Evolutionary conservation across 345 rosid genomes (phyloP).

Genomic region (Pseudoturritis turrita): DNA sequence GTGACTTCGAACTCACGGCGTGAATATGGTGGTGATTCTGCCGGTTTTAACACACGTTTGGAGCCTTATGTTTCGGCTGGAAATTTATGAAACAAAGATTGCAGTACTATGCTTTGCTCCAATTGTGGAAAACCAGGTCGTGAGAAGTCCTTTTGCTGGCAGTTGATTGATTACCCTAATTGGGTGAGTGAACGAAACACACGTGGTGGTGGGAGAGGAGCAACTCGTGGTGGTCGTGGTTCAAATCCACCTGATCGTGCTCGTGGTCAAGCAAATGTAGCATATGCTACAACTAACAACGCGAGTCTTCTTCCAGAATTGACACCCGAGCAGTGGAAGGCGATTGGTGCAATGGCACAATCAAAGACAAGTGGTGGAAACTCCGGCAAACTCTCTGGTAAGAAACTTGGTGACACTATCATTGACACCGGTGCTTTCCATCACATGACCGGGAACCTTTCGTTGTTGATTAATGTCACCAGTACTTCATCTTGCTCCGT

Average conservation of each 20-base stretch:
- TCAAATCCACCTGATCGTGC: background rate
- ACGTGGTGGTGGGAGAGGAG: background rate
- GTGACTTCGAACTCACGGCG: too few species aligned
- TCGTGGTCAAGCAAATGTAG: background rate
- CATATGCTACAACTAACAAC: background rate
- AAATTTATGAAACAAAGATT: too few species aligned
- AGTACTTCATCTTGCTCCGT: background rate
- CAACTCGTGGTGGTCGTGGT: background rate
- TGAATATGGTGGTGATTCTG: too few species aligned
- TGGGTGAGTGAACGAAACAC: background rate
- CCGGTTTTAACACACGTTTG: too few species aligned
- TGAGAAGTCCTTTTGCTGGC: too few species aligned
- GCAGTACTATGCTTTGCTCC: too few species aligned
- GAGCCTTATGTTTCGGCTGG: too few species aligned
- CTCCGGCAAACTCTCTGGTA: too few species aligned
- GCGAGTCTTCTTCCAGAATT: fast-evolving
- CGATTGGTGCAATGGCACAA: background rate
- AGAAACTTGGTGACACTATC: background rate
- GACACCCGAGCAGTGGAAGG: background rate
- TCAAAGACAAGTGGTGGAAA: too few species aligned
- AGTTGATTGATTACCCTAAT: too few species aligned
- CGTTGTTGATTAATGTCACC: background rate
- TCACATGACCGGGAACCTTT: background rate
- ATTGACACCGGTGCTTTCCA: background rate
- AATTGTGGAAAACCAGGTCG: too few species aligned